A percentile compares a stretch with the other conserved stretches of the same genome.
phyloP scores from a whole-genome alignment of 805 yeast genomes.

The Candida ficus region DNA sequence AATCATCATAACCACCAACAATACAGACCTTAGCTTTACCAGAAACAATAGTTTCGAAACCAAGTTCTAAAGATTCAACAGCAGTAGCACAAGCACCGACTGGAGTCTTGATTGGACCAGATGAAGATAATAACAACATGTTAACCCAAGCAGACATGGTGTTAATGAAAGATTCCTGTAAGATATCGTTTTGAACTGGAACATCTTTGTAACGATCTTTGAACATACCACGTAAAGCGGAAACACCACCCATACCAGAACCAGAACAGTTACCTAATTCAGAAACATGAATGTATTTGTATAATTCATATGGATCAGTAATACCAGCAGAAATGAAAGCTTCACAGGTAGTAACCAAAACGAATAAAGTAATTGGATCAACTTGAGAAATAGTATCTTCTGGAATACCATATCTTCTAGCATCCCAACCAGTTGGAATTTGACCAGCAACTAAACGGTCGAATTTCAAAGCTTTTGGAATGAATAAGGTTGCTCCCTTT shows the following conservation, averaged over 20 bases:
- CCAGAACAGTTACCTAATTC: constrained; percentile 99
- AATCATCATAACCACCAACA: constrained; percentile 99
- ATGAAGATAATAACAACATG: constrained; percentile 92
- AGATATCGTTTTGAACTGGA: constrained; percentile 95
- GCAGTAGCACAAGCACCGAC: constrained; percentile 99
- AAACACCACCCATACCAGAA: constrained; percentile 99
- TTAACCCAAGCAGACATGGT: constrained; percentile 99
- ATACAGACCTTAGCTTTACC: constrained; percentile 95
- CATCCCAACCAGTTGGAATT: constrained; percentile 98
- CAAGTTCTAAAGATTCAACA: constrained; percentile 93
- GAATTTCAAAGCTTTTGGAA: constrained; percentile 73
- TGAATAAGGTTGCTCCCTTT: constrained; percentile 85
- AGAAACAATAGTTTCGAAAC: constrained; percentile 86
- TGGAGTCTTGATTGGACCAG: constrained; percentile 99
- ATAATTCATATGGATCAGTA: constrained; percentile 97
- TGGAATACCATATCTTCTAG: constrained; percentile 88
- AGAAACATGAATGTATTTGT: constrained; percentile 95
- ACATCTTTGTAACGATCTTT: constrained; percentile 87
- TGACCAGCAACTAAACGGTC: constrained; percentile 74
- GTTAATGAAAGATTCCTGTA: constrained; percentile 97
- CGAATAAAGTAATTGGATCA: constrained; percentile 91
- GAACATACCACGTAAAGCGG: constrained; percentile 97
- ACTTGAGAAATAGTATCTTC: constrained; percentile 93
- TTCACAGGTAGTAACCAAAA: constrained; percentile 90
- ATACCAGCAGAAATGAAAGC: constrained; percentile 92